Evolutionary conservation across 192 early-diverging fungal genomes (phyloP).

Genomic region (Podila verticillata): DNA sequence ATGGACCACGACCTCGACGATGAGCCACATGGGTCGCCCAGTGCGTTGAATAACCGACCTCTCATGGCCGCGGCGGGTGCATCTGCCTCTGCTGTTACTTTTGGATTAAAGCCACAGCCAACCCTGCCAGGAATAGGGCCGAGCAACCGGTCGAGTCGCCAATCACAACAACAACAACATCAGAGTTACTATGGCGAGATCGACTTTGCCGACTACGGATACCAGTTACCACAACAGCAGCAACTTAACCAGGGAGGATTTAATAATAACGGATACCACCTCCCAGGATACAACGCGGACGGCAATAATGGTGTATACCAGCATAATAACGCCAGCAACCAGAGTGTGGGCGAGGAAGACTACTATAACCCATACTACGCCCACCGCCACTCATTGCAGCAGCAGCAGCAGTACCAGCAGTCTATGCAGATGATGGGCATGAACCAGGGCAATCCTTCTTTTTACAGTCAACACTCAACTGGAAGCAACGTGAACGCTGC

Average conservation of each 20-base stretch:
- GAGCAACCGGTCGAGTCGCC: constrained; percentile 4
- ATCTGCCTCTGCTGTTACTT: neutral
- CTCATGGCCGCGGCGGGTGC: constrained; percentile 9
- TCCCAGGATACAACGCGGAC: constrained; percentile 15
- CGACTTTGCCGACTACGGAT: constrained; percentile 24
- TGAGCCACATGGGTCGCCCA: neutral
- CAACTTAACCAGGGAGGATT: constrained; percentile 9
- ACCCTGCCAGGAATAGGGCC: neutral
- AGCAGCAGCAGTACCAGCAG: neutral
- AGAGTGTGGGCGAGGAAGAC: constrained; percentile 7
- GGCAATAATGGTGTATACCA: neutral
- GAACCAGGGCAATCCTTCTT: constrained; percentile 16
- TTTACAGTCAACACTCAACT: constrained; percentile 3
- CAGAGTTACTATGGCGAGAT: constrained; percentile 19
- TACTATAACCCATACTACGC: constrained; percentile 50
- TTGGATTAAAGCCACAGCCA: neutral
- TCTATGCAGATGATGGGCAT: neutral
- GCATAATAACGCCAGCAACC: neutral
- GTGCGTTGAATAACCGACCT: neutral
- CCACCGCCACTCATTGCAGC: neutral
- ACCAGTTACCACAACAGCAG: constrained; percentile 30
- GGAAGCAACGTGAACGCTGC: neutral
- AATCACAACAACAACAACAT: neutral
- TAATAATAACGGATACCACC: constrained; percentile 8
- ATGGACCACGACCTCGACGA: constrained; percentile 16